Evolutionary conservation across 805 yeast species (phyloP), one percentile per base, ranked within the genome.

Genomic region (Teunomyces kruisii): DNA sequence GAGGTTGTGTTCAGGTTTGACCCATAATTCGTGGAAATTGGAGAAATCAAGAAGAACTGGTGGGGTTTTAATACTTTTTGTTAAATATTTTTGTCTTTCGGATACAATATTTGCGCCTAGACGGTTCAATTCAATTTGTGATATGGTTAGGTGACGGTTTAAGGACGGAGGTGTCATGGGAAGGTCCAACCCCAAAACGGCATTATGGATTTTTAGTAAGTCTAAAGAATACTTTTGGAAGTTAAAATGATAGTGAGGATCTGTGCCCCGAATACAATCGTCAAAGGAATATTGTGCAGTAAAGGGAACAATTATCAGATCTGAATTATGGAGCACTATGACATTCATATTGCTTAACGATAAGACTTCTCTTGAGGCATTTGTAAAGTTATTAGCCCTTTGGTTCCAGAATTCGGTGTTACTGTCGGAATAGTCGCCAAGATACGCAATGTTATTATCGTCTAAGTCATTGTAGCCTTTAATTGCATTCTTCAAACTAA

Each of bases 11-110:
- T 78, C 81, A 14, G 51, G 42, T 45, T 77, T 73, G 5, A 65
- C 55, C 89, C 89, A 84, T 32, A 80, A 47, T 45, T 83, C 83
- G 48, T 67, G 67, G 5, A 57, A 53, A 0, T 56, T 43, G 22
- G 71, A 65, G 41, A 58, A 57, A 15, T 61, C 58, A 1, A 71
- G 45, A 8, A 80, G 55, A 9, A 52, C 52, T 0, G 86, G 84
- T 1, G 22, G 10, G 9, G 27, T 35, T 22, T 35, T 15, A 12
- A 35, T 7, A 3, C 58, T 60, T 44, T 65, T 66, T 2, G 72
- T 54, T 0, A 65, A 52, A 35, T 59, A 49, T 14, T 33, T 24
- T 1, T 19, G 14, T 9, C 29, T 30, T 17, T 22, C 19, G 8
- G 19, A 5, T 6, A 42, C 30, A 9, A 27, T 28, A 15, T 50